These are phyloP conservation scores for Amphibolis antarctica DNA, from an alignment of 106 monocot genomes.

Conservation along the genomic window DNA sequence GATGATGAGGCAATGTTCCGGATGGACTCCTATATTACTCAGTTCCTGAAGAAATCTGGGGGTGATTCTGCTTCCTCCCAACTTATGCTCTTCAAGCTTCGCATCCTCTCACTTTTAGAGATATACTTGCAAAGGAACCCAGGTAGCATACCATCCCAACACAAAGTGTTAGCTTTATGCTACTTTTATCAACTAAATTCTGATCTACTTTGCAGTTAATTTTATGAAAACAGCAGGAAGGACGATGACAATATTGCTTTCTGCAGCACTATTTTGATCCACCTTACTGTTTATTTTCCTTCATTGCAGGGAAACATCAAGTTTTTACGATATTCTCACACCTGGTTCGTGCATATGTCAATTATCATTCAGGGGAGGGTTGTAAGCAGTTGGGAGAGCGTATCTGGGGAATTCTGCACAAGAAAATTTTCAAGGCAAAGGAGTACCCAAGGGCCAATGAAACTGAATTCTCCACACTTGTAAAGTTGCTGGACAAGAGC, in stretches of 20 bases:
- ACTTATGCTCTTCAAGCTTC: slow-evolving; percentile 64
- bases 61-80: slow-evolving; percentile 59
- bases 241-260: too few relatives aligned
- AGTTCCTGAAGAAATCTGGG: slow-evolving; percentile 63
- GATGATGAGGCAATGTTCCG: slow-evolving; percentile 96
- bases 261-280: neutral
- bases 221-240: too few relatives aligned
- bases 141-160: slow-evolving; percentile 22
- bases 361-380: slow-evolving; percentile 41
- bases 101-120: slow-evolving; percentile 79
- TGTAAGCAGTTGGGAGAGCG: slow-evolving; percentile 57
- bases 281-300: neutral
- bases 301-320: slow-evolving; percentile 52
- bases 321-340: slow-evolving; percentile 53
- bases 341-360: slow-evolving; percentile 56
- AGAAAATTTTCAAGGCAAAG: slow-evolving; percentile 79
- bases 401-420: slow-evolving; percentile 72
- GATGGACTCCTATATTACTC: slow-evolving; percentile 60
- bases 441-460: slow-evolving; percentile 62
- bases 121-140: slow-evolving; percentile 74
- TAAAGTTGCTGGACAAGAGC: slow-evolving; percentile 53
- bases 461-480: slow-evolving; percentile 32
- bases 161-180: too few relatives aligned
- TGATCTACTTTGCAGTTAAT: too few relatives aligned
- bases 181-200: too few relatives aligned